Conservation (phyloP, 208 protist genomes). For the Leishmania guyanensis region DNA sequence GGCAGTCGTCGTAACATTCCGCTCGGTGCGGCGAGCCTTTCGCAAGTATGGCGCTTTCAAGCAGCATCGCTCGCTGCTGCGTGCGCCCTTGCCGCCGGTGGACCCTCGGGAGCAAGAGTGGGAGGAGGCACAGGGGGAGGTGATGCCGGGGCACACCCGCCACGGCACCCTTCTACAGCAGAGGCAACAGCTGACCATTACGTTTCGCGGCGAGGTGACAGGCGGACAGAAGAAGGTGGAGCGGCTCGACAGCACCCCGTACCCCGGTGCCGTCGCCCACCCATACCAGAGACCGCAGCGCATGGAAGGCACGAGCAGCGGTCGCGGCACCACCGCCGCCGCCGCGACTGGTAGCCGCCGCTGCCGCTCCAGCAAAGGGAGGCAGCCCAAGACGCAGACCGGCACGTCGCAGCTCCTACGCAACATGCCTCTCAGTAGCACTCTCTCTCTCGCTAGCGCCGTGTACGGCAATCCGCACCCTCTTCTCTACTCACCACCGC, state of each 20-base stretch:
- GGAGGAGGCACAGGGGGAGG: conserved; percentile 45
- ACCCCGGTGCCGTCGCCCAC: conserved; percentile 58
- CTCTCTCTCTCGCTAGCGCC: conserved; percentile 53
- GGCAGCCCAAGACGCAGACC: conserved; percentile 8
- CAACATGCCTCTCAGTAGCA: conserved; percentile 59
- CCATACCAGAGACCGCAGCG: conserved; percentile 38
- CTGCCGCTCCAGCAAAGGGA: conserved; percentile 15
- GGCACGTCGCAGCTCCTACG: conserved; percentile 48
- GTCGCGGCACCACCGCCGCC: conserved; percentile 9
- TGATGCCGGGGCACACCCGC: conserved; percentile 42
- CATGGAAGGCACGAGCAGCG: conserved; percentile 2
- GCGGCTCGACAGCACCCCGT: conserved; percentile 63
- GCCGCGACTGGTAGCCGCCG: conserved; percentile 16
- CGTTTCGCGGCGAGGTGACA: conserved; percentile 80
- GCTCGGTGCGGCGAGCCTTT: conserved; percentile 60
- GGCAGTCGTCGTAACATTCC: conserved; percentile 70
- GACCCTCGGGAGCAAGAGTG: conserved; percentile 71
- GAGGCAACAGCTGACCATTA: conserved; percentile 80
- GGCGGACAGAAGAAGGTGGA: conserved; percentile 65
- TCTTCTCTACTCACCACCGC: conserved; percentile 54
- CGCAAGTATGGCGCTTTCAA: conserved; percentile 67
- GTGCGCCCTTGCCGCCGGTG: conserved; percentile 58
- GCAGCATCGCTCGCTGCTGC: conserved; percentile 75
- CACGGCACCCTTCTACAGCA: conserved; percentile 52
- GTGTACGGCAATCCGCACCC: conserved; percentile 84